Evolutionary conservation across 768 basidiomycete species (phyloP).

Genomic region (Kwoniella shandongensis): DNA sequence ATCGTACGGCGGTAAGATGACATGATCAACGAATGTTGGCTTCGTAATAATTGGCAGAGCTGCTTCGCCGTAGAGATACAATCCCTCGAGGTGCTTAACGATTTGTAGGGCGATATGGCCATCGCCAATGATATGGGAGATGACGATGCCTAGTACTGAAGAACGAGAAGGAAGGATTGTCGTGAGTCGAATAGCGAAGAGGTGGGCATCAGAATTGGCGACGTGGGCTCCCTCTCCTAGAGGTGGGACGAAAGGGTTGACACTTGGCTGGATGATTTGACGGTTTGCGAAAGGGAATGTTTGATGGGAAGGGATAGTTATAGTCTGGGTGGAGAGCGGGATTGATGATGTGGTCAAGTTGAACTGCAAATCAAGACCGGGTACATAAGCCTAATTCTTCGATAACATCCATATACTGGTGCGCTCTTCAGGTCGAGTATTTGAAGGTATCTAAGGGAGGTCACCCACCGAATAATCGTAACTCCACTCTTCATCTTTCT

Average conservation of each 20-base stretch:
- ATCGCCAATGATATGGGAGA: neutral
- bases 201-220: no score
- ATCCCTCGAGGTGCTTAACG: neutral
- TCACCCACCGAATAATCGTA: slow-evolving; percentile 2
- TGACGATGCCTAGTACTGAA: no score
- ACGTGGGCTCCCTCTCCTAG: no score
- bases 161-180: no score
- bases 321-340: no score
- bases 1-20: neutral
- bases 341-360: neutral
- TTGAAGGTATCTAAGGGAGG: neutral
- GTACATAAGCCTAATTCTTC: neutral
- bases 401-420: neutral
- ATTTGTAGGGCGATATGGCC: neutral
- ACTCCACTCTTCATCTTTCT: neutral
- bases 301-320: neutral
- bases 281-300: no score
- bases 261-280: no score
- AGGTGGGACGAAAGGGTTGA: no score
- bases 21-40: neutral
- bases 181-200: no score
- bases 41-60: neutral
- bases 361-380: neutral
- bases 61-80: neutral
- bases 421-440: neutral